phyloP scores from a whole-genome alignment of 768 basidiomycete genomes.

The Gelatoporia subvermispora region DNA sequence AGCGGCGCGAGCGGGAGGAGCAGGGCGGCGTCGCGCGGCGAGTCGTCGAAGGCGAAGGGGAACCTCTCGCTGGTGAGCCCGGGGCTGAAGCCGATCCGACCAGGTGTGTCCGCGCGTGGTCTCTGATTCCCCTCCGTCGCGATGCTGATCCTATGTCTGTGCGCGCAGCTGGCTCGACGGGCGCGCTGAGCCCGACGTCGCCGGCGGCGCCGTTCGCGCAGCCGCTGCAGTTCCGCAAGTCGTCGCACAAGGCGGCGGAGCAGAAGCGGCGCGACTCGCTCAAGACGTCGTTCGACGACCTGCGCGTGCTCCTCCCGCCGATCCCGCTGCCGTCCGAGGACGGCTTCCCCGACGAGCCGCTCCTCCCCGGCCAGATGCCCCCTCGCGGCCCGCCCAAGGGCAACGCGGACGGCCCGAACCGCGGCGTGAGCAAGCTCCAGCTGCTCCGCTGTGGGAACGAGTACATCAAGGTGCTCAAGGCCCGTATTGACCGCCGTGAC shows the following conservation, averaged over 20 bases:
- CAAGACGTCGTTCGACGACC: constrained; percentile 88
- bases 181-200: constrained; percentile 21
- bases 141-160: background rate
- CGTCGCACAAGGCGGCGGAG: constrained; percentile 93
- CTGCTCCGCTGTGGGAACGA: constrained; percentile 88
- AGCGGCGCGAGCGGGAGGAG: constrained; percentile 1
- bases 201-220: constrained; percentile 15
- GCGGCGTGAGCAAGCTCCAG: constrained; percentile 91
- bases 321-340: constrained; percentile 80
- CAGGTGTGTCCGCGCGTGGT: constrained; percentile 37
- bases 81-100: constrained; percentile 66
- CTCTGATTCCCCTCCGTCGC: constrained; percentile 5
- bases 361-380: constrained; percentile 83
- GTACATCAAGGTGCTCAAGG: constrained; percentile 73
- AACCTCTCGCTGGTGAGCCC: constrained; percentile 39
- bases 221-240: constrained; percentile 53
- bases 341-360: constrained; percentile 63
- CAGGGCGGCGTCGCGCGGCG: constrained; percentile 10
- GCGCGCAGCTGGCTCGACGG: constrained; percentile 31
- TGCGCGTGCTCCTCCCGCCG: constrained; percentile 79
- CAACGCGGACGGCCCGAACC: constrained; percentile 87
- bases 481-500: constrained; percentile 74
- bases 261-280: constrained; percentile 96
- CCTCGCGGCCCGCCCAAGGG: constrained; percentile 86
- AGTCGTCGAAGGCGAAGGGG: constrained; percentile 18